These are phyloP conservation scores for Colletotrichum australisinense DNA, from an alignment of 2,329 filamentous ascomycete genomes.

Conservation along the genomic window DNA sequence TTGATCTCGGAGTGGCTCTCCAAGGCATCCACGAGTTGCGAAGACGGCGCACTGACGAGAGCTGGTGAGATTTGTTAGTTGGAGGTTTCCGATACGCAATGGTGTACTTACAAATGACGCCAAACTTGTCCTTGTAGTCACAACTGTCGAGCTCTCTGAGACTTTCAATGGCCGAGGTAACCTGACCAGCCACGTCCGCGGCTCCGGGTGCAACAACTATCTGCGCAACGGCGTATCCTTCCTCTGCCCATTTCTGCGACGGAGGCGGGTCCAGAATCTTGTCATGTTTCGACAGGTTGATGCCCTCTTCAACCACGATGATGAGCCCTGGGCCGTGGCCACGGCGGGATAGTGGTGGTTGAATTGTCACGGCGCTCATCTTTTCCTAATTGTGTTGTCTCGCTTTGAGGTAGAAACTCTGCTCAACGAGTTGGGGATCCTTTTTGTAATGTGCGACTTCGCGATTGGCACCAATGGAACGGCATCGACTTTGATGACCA, in stretches of 20 bases:
- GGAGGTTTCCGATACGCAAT: neutral
- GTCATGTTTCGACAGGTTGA: slow-evolving; percentile 27
- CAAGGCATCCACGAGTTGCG: neutral
- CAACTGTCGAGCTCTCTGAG: slow-evolving; percentile 22
- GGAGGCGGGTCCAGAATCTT: slow-evolving; percentile 53
- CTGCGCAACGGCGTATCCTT: slow-evolving; percentile 73
- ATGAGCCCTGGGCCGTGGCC: slow-evolving; percentile 48
- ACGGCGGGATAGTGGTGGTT: slow-evolving; percentile 44
- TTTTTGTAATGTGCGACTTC: neutral
- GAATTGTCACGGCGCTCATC: slow-evolving; percentile 31
- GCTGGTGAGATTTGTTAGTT: slow-evolving; percentile 3
- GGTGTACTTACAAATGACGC: slow-evolving; percentile 15
- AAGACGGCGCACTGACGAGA: neutral
- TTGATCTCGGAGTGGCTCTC: slow-evolving; percentile 12
- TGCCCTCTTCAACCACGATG: slow-evolving; percentile 38
- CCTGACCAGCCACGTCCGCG: neutral
- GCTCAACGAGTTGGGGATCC: neutral
- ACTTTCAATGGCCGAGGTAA: slow-evolving; percentile 8
- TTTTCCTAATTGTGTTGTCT: neutral
- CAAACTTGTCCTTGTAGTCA: slow-evolving; percentile 45
- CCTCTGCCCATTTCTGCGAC: slow-evolving; percentile 77
- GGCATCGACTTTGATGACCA: neutral
- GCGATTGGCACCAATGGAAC: neutral
- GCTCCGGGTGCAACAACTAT: slow-evolving; percentile 43
- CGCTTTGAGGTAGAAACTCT: neutral